phyloP scores from a whole-genome alignment of 2,329 filamentous ascomycete genomes.

The Diatrype stigma region DNA sequence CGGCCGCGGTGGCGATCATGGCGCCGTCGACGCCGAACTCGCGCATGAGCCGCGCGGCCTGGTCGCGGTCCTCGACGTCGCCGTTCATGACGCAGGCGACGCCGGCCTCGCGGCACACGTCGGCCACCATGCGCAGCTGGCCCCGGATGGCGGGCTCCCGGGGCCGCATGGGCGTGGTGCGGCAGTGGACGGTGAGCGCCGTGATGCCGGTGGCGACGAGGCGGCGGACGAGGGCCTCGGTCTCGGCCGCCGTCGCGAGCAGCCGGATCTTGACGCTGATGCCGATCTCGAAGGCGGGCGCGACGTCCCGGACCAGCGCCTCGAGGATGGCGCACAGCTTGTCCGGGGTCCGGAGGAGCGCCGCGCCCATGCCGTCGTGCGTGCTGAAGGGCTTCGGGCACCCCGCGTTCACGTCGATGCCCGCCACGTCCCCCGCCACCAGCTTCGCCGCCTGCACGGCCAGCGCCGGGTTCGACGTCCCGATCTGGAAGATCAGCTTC shows the following conservation, averaged over 20 bases:
- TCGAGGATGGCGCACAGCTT: constrained; percentile 78
- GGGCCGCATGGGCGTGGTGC: constrained; percentile 92
- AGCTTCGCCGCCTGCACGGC: constrained; percentile 82
- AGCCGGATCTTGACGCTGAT: constrained; percentile 97
- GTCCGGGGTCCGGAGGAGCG: constrained; percentile 80
- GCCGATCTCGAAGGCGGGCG: constrained; percentile 75
- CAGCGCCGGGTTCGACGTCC: constrained; percentile 75
- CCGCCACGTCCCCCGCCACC: constrained; percentile 81
- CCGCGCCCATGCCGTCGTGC: constrained; percentile 90
- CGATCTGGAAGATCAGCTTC: constrained; percentile 85
- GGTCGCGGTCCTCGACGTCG: constrained; percentile 72
- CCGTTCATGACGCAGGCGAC: constrained; percentile 96
- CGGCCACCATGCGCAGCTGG: constrained; percentile 78
- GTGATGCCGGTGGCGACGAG: constrained; percentile 87
- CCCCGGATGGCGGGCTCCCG: constrained; percentile 81
- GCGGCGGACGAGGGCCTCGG: constrained; percentile 69
- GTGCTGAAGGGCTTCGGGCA: constrained; percentile 98
- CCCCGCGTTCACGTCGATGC: constrained; percentile 97
- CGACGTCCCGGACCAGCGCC: constrained; percentile 74
- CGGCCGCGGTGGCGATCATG: constrained; percentile 94
- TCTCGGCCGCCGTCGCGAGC: constrained; percentile 71
- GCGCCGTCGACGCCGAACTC: constrained; percentile 88
- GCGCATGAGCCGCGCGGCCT: constrained; percentile 65
- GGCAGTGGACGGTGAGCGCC: constrained; percentile 89
- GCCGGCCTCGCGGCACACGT: constrained; percentile 75